phyloP scores from a whole-genome alignment of 192 early-diverging fungal genomes.

The Chytriomyces sp. region DNA sequence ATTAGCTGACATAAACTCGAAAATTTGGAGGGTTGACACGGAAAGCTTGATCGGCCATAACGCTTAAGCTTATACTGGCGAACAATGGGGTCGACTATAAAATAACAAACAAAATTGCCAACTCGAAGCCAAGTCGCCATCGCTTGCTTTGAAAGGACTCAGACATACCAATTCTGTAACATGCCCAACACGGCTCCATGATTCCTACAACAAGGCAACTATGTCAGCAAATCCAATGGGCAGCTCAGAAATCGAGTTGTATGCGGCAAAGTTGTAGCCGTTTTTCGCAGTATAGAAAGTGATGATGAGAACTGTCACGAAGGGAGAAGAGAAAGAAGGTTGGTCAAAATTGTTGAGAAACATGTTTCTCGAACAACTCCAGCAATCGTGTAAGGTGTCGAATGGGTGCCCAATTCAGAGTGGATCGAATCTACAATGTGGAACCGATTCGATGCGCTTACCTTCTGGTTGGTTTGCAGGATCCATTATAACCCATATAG shows the following conservation, averaged over 20 bases:
- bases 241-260: background rate
- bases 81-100: constrained; percentile 20
- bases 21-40: no score
- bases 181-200: constrained; percentile 37
- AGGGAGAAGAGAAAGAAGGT: constrained; percentile 29
- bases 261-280: background rate
- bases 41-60: constrained; percentile 31
- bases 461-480: background rate
- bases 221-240: background rate
- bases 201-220: constrained; percentile 26
- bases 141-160: constrained; percentile 30
- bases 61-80: constrained; percentile 27
- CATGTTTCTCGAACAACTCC: constrained; percentile 19
- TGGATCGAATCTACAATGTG: background rate
- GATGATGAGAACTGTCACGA: constrained; percentile 23
- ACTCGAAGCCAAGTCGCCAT: constrained; percentile 40
- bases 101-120: constrained; percentile 26
- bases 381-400: constrained; percentile 26
- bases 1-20: no score
- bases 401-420: constrained; percentile 6
- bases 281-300: background rate
- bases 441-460: constrained; percentile 2
- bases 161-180: constrained; percentile 32
- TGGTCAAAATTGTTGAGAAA: constrained; percentile 24
- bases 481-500: no score